Evolutionary conservation across 2,329 filamentous ascomycete species (phyloP).

Genomic region (Pyricularia sp.): DNA sequence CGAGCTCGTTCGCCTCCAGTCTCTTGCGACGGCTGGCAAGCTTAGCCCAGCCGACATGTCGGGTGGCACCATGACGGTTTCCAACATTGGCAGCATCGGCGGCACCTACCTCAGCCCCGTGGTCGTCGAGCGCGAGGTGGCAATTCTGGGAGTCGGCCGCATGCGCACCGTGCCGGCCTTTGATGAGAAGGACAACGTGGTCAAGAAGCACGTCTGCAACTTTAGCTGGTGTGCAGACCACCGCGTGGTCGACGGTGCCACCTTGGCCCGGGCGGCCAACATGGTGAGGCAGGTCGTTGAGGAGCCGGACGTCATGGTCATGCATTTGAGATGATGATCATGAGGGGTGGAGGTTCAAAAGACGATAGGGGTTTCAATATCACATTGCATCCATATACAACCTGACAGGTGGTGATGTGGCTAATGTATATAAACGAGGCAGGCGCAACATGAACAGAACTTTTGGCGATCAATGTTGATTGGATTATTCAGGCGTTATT

Average conservation of each 20-base stretch:
- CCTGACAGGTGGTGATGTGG: neutral
- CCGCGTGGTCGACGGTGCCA: constrained; percentile 86
- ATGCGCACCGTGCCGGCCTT: constrained; percentile 78
- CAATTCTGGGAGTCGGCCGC: constrained; percentile 81
- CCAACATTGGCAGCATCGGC: constrained; percentile 92
- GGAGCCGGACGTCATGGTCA: constrained; percentile 77
- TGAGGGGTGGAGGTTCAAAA: neutral
- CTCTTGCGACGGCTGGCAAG: constrained; percentile 64
- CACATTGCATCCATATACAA: neutral
- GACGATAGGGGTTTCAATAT: neutral
- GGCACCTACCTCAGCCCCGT: constrained; percentile 88
- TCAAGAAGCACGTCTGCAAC: constrained; percentile 72
- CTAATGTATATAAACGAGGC: neutral
- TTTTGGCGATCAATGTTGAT: neutral
- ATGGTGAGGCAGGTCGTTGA: constrained; percentile 71
- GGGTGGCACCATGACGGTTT: constrained; percentile 89
- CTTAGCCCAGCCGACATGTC: constrained; percentile 66
- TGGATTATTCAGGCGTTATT: neutral
- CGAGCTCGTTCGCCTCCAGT: constrained; percentile 66
- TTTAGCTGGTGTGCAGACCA: constrained; percentile 97
- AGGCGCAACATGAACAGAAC: neutral
- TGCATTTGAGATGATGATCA: constrained; percentile 58
- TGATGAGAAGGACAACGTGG: constrained; percentile 45
- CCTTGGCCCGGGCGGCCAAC: constrained; percentile 84
- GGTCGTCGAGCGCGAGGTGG: constrained; percentile 82